Evolutionary conservation across 305 asterid species (phyloP).

Genomic region (Coffea humblotiana): DNA sequence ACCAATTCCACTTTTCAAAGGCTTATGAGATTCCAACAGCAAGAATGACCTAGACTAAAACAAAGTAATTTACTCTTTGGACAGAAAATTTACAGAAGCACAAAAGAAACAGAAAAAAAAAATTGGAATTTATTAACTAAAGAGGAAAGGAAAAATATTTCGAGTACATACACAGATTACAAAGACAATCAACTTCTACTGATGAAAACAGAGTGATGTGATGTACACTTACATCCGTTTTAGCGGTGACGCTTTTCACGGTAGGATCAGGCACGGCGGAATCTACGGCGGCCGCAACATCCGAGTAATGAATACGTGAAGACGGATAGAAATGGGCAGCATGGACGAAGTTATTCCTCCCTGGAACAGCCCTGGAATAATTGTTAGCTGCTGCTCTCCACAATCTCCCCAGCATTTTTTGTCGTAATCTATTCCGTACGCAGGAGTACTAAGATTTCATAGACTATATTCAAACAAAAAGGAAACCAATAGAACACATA

Average conservation of each 20-base stretch:
- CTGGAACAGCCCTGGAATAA: constrained; percentile 36
- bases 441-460: too few relatives aligned
- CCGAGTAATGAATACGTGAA: constrained; percentile 42
- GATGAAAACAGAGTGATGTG: neutral
- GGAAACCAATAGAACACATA: neutral
- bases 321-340: constrained; percentile 30
- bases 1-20: neutral
- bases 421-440: too few relatives aligned
- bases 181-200: neutral
- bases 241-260: constrained; percentile 24
- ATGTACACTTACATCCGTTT: constrained; percentile 37
- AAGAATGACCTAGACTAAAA: neutral
- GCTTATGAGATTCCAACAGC: neutral
- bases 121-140: too few relatives aligned
- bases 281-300: constrained; percentile 57
- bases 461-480: neutral
- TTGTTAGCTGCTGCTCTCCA: constrained; percentile 50
- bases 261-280: constrained; percentile 29
- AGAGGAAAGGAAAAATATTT: too few relatives aligned
- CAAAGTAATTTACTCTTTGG: too few relatives aligned
- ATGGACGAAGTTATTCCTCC: constrained; percentile 25
- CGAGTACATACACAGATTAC: too few relatives aligned
- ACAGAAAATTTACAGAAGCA: too few relatives aligned
- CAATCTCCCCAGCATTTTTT: constrained; percentile 64
- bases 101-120: too few relatives aligned